These are phyloP conservation scores for Vitis amurensis DNA, from an alignment of 164 flowering plant species.

Conservation along the genomic window DNA sequence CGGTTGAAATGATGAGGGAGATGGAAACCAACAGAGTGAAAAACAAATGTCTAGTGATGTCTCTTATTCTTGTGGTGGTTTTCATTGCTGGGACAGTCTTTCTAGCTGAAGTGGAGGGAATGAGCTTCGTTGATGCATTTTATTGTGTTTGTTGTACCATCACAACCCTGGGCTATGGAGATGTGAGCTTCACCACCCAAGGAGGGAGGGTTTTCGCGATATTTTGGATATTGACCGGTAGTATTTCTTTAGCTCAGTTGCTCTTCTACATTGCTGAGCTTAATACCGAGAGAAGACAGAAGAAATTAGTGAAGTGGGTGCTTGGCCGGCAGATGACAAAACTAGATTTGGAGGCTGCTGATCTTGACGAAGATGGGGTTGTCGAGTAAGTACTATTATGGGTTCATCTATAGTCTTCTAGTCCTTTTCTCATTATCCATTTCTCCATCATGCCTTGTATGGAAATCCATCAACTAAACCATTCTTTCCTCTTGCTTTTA, in stretches of 20 bases:
- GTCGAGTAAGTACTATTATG: constrained; percentile 47
- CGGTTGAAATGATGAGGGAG: constrained; percentile 47
- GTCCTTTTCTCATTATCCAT: not conserved
- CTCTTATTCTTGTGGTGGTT: constrained; percentile 39
- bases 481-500: not conserved
- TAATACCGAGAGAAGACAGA: constrained; percentile 50
- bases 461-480: not conserved
- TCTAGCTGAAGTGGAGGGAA: constrained; percentile 47
- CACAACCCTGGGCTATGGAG: constrained; percentile 66
- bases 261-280: constrained; percentile 54
- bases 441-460: too few relatives aligned
- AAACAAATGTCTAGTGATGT: constrained; percentile 46
- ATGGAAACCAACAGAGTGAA: constrained; percentile 45
- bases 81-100: constrained; percentile 54
- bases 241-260: constrained; percentile 52
- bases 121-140: constrained; percentile 69
- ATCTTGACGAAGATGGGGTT: constrained; percentile 64
- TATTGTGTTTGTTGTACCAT: constrained; percentile 92
- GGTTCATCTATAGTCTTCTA: not conserved
- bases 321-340: constrained; percentile 50
- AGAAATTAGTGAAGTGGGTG: constrained; percentile 63
- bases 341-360: constrained; percentile 84
- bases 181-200: constrained; percentile 55
- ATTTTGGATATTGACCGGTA: constrained; percentile 58
- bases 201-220: constrained; percentile 59